A percentile compares a stretch with the other conserved stretches of the same genome.
These are phyloP conservation scores for Penicillium sp. DNA, from an alignment of 2,329 filamentous ascomycete species.

Conservation along the genomic window DNA sequence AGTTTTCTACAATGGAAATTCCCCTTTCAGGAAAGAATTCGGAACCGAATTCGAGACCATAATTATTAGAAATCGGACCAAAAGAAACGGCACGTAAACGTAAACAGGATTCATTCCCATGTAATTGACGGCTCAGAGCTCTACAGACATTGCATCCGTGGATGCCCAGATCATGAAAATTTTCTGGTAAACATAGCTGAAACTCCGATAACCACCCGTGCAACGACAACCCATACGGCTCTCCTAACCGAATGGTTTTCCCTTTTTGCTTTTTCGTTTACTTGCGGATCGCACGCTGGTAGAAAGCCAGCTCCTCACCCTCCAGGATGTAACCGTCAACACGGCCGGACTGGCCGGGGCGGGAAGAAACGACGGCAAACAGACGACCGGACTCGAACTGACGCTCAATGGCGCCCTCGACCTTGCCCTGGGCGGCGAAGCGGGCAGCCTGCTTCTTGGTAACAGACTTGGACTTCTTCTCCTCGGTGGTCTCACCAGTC, in stretches of 20 bases:
- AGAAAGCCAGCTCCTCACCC: constrained; percentile 99
- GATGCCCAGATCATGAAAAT: constrained; percentile 42
- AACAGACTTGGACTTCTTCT: constrained; percentile 96
- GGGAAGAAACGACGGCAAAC: constrained; percentile 87
- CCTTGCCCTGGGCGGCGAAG: constrained; percentile 83
- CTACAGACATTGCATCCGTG: constrained; percentile 44
- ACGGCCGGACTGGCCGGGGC: constrained; percentile 96
- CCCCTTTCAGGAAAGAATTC: neutral
- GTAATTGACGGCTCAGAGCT: constrained; percentile 44
- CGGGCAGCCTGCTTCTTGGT: constrained; percentile 96
- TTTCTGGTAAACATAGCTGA: constrained; percentile 42
- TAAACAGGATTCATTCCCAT: constrained; percentile 42
- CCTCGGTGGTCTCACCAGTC: constrained; percentile 52
- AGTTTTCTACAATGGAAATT: neutral
- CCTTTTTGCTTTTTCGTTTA: constrained; percentile 59
- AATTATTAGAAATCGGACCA: constrained; percentile 6
- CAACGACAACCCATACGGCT: constrained; percentile 31
- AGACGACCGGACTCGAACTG: constrained; percentile 99
- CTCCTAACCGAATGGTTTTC: constrained; percentile 27
- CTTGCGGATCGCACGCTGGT: constrained; percentile 99
- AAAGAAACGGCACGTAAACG: constrained; percentile 12
- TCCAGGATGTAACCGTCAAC: constrained; percentile 97
- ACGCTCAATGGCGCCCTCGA: constrained; percentile 88
- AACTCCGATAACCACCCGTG: constrained; percentile 44
- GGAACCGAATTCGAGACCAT: neutral